phyloP scores from a whole-genome alignment of 176 grass and related monocot species.

The Coix lacrymajobi region DNA sequence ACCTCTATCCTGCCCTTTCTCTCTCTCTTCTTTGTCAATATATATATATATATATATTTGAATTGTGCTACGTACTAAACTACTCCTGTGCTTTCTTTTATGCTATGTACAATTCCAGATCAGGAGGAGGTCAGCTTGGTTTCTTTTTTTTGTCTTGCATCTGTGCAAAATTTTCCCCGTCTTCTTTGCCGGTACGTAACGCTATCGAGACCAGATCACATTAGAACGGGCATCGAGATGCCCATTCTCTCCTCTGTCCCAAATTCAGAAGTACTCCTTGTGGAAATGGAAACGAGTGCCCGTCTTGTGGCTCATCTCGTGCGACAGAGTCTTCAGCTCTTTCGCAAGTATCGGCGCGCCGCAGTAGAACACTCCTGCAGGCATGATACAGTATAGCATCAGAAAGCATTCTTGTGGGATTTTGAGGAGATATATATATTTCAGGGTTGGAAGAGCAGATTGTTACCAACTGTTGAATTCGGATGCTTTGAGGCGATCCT shows the following conservation, averaged over 20 bases:
- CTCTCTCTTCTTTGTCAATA: slow-evolving; percentile 15
- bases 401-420: slow-evolving; percentile 14
- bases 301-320: slow-evolving; percentile 92
- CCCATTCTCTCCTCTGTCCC: not conserved
- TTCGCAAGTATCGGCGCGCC: slow-evolving; percentile 76
- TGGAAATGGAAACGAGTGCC: slow-evolving; percentile 92
- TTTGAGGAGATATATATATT: not conserved
- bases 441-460: not conserved
- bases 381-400: not conserved
- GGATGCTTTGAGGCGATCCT: slow-evolving; percentile 81
- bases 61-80: slow-evolving; percentile 30
- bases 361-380: slow-evolving; percentile 89
- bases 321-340: slow-evolving; percentile 73
- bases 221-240: not conserved
- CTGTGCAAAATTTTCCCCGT: slow-evolving; percentile 52
- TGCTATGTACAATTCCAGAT: slow-evolving; percentile 93
- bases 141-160: slow-evolving; percentile 44
- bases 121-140: slow-evolving; percentile 46
- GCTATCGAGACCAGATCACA: slow-evolving; percentile 38
- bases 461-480: slow-evolving; percentile 81
- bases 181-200: slow-evolving; percentile 31
- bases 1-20: slow-evolving; percentile 22
- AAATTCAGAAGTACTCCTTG: slow-evolving; percentile 88
- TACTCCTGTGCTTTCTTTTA: slow-evolving; percentile 56
- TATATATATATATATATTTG: slow-evolving; percentile 14